A percentile compares a stretch with the other conserved stretches of the same genome.
These are phyloP conservation scores for Penicillium sp. DNA, from an alignment of 2,329 filamentous ascomycete genomes.

Conservation along the genomic window DNA sequence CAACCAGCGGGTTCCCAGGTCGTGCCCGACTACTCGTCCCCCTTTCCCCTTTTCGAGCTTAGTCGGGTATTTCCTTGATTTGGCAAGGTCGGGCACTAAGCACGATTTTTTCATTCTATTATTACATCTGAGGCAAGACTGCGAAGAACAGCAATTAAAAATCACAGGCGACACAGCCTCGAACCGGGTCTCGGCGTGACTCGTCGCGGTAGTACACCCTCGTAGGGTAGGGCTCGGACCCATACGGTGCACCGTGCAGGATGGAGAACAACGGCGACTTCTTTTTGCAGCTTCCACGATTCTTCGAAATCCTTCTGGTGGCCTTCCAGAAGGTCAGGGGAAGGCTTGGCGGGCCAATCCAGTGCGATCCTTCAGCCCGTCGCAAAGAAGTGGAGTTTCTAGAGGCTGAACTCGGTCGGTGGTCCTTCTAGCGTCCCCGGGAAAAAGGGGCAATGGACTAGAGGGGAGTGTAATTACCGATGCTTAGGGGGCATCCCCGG, in stretches of 20 bases:
- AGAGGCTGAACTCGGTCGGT: conserved; percentile 21
- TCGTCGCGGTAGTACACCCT: background rate
- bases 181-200: background rate
- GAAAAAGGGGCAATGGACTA: conserved; percentile 14
- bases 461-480: conserved; percentile 20
- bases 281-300: conserved; percentile 11
- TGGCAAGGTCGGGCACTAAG: background rate
- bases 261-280: conserved; percentile 13
- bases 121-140: background rate
- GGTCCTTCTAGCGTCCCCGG: conserved; percentile 14
- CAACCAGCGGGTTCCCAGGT: background rate
- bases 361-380: conserved; percentile 11
- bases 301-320: conserved; percentile 26
- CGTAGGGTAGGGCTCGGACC: conserved; percentile 14
- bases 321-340: conserved; percentile 25
- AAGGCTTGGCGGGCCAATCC: conserved; percentile 23
- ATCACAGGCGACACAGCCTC: conserved; percentile 2
- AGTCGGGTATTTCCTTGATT: background rate
- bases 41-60: background rate
- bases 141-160: background rate
- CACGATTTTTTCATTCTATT: background rate
- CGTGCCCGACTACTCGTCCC: background rate
- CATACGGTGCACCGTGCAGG: conserved; percentile 14
- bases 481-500: background rate
- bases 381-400: conserved; percentile 10